Base-by-base conservation (phyloP, 257 asterid species). In the Echites panduratus region DNA sequence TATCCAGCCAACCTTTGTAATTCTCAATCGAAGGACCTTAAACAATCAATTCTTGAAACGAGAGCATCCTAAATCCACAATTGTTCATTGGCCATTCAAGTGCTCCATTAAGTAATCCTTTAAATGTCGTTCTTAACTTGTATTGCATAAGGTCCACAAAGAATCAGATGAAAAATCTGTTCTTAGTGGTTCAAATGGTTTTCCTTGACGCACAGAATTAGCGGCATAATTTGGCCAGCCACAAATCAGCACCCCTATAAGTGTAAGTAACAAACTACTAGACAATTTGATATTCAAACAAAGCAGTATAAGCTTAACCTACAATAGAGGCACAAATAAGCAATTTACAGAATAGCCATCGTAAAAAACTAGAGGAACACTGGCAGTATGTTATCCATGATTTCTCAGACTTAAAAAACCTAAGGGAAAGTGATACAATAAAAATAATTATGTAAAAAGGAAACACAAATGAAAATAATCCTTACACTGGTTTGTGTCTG, bases 401-500 rank as follows among this genome's bases (percentile, higher is more conserved):
- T 24, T 19, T 22, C 8, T 12, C 38, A 40, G 43, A 56, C 29
- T 12, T 9, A 32, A 22, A 9, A 24, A 58, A 59, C 1, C 3
- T 1, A 45, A 1, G 49, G 49, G 49, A 45, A 45, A 45, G 49
- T 45, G 49, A 45, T 45, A 8, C 49, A 45, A 45, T 45, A 9
- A 45, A 45, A 45, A 11, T 45, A 45, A 45, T 11, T 45, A 45
- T 9, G 9, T 45, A 10, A 9, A 40, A n/a, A 57, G 40, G 16
- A 47, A 4, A 48, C 13, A 24, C 20, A 66, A 32, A 24, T 0
- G n/a, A 63, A 50, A 43, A 43, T 29, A 66, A 52, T 24, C 24
- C 77, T 68, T 71, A 75, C 80, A 29, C 59, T 75, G 49, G 62
- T 66, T 73, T 66, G 79, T 7, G 83, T 66, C 47, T 75, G 80